phyloP scores from a whole-genome alignment of 2,329 filamentous ascomycete species.

The Aspergillus arachidicola region DNA sequence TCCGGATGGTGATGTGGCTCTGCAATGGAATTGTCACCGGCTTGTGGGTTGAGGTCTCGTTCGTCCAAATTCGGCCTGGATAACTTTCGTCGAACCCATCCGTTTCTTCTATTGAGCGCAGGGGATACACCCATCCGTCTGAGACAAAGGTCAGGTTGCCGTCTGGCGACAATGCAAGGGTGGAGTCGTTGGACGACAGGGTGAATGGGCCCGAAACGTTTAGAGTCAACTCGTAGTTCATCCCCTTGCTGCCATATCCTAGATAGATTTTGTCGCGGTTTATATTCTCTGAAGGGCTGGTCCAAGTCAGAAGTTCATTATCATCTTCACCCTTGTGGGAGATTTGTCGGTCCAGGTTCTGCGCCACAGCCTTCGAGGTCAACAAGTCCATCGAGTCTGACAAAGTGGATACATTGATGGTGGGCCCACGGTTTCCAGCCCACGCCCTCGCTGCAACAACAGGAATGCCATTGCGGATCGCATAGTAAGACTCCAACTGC shows the following conservation, averaged over 20 bases:
- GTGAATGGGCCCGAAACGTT: conserved; percentile 49
- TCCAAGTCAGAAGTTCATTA: conserved; percentile 37
- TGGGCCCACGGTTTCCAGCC: conserved; percentile 50
- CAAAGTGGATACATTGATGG: conserved; percentile 45
- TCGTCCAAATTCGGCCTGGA: conserved; percentile 57
- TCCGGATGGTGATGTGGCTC: conserved; percentile 45
- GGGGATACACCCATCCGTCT: conserved; percentile 52
- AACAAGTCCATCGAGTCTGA: conserved; percentile 44
- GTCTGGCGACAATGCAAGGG: conserved; percentile 39
- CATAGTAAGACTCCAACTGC: conserved; percentile 56
- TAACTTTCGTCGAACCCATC: conserved; percentile 52
- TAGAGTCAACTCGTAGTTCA: conserved; percentile 59
- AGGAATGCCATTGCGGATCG: conserved; percentile 54
- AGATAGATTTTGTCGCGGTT: conserved; percentile 36
- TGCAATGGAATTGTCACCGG: conserved; percentile 39
- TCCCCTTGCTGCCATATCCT: conserved; percentile 56
- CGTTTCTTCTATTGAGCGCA: conserved; percentile 47
- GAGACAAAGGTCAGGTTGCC: conserved; percentile 47
- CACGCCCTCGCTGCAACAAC: conserved; percentile 58
- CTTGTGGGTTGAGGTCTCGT: conserved; percentile 51
- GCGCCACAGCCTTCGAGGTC: conserved; percentile 46
- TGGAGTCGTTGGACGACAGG: conserved; percentile 48
- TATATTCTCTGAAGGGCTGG: conserved; percentile 34
- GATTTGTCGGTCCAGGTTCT: conserved; percentile 50
- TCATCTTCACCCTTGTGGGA: neutral